These are phyloP conservation scores for Diacronema lutheri DNA, from an alignment of 78 protist genomes.

Conservation along the genomic window DNA sequence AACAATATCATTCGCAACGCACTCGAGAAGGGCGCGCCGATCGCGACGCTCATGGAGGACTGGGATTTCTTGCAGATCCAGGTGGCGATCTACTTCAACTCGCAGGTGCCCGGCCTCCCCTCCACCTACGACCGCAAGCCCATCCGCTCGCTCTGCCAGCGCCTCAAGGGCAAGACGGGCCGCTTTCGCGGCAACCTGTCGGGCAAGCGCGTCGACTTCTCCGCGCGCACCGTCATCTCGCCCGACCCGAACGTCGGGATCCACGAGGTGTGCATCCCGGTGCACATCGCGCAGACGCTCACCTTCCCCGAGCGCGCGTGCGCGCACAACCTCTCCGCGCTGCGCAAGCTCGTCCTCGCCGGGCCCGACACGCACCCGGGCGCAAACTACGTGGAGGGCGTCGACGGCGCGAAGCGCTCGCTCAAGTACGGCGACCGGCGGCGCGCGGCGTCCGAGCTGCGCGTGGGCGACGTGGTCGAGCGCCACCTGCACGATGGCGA, in stretches of 20 bases:
- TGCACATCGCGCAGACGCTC: slow-evolving; percentile 78
- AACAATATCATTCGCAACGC: slow-evolving; percentile 55
- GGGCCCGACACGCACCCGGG: slow-evolving; percentile 84
- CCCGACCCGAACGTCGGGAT: slow-evolving; percentile 98
- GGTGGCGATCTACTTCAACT: slow-evolving; percentile 17
- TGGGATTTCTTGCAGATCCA: slow-evolving; percentile 47
- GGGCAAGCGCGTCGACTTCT: slow-evolving; percentile 99
- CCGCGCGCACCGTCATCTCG: slow-evolving; percentile 98
- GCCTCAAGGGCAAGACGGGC: slow-evolving; percentile 98
- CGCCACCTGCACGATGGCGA: slow-evolving; percentile 93
- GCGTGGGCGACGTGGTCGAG: slow-evolving; percentile 89
- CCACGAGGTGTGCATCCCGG: slow-evolving; percentile 93
- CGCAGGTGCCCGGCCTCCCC: slow-evolving; percentile 15
- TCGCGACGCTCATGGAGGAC: slow-evolving; percentile 6
- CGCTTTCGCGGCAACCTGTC: slow-evolving; percentile 76
- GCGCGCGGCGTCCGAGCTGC: neutral
- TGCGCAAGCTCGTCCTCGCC: slow-evolving; percentile 65
- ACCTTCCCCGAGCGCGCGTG: slow-evolving; percentile 95
- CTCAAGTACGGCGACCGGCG: slow-evolving; percentile 70
- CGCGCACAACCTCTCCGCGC: slow-evolving; percentile 3
- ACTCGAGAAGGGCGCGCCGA: slow-evolving; percentile 13
- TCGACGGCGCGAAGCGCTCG: slow-evolving; percentile 5
- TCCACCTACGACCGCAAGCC: slow-evolving; percentile 57
- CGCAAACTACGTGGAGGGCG: slow-evolving; percentile 72
- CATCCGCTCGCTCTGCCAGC: slow-evolving; percentile 87